These are phyloP conservation scores for Heliamphora pulchella DNA, from an alignment of 179 eudicot genomes.

Conservation along the genomic window DNA sequence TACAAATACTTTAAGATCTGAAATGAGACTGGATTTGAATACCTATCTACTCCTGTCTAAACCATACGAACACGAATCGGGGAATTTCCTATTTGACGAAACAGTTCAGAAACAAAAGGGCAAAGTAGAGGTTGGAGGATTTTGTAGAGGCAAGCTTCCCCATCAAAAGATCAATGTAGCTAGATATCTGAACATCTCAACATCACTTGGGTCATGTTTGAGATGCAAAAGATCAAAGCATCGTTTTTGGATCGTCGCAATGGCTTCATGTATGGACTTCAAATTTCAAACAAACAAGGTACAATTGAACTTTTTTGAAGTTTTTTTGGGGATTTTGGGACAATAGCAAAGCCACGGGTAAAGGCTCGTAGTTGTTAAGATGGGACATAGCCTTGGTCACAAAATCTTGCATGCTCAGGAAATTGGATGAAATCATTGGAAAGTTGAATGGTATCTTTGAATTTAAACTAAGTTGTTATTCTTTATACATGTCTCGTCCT, in stretches of 20 bases:
- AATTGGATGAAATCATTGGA: too few relatives aligned
- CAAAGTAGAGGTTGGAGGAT: not conserved
- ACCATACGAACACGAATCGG: too few relatives aligned
- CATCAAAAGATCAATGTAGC: not conserved
- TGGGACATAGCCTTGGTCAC: not conserved
- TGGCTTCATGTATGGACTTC: not conserved
- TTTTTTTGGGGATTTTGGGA: too few relatives aligned
- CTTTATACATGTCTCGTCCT: too few relatives aligned
- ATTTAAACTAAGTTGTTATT: too few relatives aligned
- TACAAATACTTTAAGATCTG: conserved; percentile 76
- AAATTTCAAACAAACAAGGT: not conserved
- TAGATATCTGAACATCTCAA: not conserved
- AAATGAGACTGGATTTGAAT: conserved; percentile 14
- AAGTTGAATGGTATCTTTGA: too few relatives aligned
- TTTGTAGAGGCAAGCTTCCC: not conserved
- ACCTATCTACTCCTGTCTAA: not conserved
- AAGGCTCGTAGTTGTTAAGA: not conserved
- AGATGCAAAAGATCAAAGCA: not conserved
- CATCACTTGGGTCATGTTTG: not conserved
- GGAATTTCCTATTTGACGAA: not conserved
- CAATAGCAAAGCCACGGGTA: too few relatives aligned
- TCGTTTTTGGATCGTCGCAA: not conserved
- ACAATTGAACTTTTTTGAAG: too few relatives aligned
- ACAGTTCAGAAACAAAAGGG: not conserved
- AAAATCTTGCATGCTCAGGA: too few relatives aligned